Conservation (phyloP, 1,284 basidiomycete genomes). For the Microbotryum lychnidis-dioicae region DNA sequence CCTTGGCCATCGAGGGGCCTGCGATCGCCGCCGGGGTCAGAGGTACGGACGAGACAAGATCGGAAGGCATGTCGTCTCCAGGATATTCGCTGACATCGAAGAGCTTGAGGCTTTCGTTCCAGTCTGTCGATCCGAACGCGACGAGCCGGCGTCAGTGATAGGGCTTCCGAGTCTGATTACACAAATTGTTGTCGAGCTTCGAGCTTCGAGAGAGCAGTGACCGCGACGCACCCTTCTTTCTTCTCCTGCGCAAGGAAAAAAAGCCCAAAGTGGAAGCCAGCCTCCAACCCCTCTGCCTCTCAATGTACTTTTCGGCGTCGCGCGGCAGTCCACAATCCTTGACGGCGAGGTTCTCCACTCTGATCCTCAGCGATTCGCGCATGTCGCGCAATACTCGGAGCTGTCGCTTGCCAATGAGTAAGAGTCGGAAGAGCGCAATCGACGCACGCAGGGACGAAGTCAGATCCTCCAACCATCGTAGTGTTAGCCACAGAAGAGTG, state of each 20-base stretch:
- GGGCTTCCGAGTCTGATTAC: background rate
- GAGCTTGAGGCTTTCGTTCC: conserved; percentile 70
- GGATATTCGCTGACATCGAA: conserved; percentile 72
- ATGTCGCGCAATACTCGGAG: conserved; percentile 50
- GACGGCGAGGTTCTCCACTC: conserved; percentile 58
- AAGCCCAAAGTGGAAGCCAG: conserved; percentile 66
- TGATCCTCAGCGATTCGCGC: conserved; percentile 52
- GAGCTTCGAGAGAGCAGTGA: background rate
- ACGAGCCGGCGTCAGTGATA: background rate
- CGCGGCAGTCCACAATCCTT: conserved; percentile 55
- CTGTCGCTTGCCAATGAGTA: conserved; percentile 54
- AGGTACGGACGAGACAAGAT: too few relatives aligned
- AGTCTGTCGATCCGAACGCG: conserved; percentile 42
- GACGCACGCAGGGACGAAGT: conserved; percentile 66
- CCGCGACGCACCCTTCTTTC: conserved; percentile 53
- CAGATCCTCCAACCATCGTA: conserved; percentile 77
- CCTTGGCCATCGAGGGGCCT: conserved; percentile 16
- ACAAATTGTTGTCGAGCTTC: background rate
- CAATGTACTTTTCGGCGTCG: conserved; percentile 59
- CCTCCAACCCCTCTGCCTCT: conserved; percentile 53
- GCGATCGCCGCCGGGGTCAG: background rate
- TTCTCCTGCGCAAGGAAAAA: conserved; percentile 63
- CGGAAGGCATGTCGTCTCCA: conserved; percentile 22
- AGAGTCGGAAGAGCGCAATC: conserved; percentile 53
- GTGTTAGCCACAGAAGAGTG: conserved; percentile 70